Evolutionary conservation across 176 grass and related monocot species (phyloP).

Genomic region (Neostapfia colusana): DNA sequence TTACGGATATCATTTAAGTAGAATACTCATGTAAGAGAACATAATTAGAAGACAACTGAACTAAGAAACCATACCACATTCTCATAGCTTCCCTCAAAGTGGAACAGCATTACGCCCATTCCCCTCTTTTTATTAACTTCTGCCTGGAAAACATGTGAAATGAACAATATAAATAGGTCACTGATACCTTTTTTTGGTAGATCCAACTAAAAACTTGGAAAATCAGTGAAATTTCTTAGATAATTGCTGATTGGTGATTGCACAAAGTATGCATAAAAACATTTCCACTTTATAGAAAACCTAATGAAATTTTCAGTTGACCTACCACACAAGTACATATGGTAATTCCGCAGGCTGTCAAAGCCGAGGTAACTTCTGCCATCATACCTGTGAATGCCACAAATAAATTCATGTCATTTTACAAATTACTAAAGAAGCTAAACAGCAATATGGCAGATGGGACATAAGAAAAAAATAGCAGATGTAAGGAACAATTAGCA

Average conservation of each 20-base stretch:
- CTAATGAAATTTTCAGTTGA: conserved; percentile 25
- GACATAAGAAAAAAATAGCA: background rate
- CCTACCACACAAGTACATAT: conserved; percentile 89
- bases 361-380: conserved; percentile 78
- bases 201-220: conserved; percentile 19
- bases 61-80: conserved; percentile 61
- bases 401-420: conserved; percentile 34
- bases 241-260: conserved; percentile 10
- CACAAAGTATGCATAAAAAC: background rate
- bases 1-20: conserved; percentile 32
- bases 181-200: background rate
- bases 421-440: conserved; percentile 12
- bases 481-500: background rate
- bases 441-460: conserved; percentile 12
- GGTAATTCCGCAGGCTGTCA: conserved; percentile 79
- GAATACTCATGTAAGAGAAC: conserved; percentile 21
- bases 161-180: conserved; percentile 3
- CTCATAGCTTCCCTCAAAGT: conserved; percentile 72
- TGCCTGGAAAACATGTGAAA: conserved; percentile 46
- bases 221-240: background rate
- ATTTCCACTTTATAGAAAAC: conserved; percentile 16
- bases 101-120: conserved; percentile 81
- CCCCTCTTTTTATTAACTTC: conserved; percentile 79
- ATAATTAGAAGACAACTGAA: conserved; percentile 3
- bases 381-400: conserved; percentile 72